phyloP scores from a whole-genome alignment of 1,139 yeast species.

The Kodamaea ohmeri region DNA sequence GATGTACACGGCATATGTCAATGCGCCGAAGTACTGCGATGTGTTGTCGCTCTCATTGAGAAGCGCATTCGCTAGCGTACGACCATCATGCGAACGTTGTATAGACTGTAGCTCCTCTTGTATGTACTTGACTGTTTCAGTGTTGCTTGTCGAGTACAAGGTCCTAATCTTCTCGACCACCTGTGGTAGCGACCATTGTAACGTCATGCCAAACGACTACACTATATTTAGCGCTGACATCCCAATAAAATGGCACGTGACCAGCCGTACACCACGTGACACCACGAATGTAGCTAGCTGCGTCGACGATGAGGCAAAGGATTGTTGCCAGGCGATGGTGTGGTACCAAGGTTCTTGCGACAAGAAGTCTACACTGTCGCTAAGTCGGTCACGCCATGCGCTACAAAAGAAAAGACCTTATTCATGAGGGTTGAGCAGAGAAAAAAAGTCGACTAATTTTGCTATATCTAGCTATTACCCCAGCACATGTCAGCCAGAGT shows the following conservation, averaged over 20 bases:
- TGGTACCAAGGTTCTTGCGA: background rate
- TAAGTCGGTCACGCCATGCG: conserved; percentile 2
- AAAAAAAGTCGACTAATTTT: background rate
- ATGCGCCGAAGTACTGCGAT: conserved; percentile 62
- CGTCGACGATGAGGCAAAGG: too few species aligned
- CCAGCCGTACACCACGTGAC: too few species aligned
- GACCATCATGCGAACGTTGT: conserved; percentile 54
- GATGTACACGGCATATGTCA: conserved; percentile 61
- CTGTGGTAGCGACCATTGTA: conserved; percentile 14
- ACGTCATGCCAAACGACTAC: conserved; percentile 10
- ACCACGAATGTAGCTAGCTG: too few species aligned
- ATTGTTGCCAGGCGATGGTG: too few species aligned
- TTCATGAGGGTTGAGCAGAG: background rate
- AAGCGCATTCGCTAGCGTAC: conserved; percentile 12
- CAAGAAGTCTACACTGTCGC: background rate
- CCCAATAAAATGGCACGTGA: background rate
- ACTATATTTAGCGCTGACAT: background rate
- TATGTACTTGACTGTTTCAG: conserved; percentile 39
- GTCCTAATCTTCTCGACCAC: conserved; percentile 33
- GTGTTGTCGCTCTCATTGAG: background rate
- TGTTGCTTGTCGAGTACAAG: conserved; percentile 43
- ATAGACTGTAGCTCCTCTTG: conserved; percentile 53
- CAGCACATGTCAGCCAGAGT: conserved; percentile 25
- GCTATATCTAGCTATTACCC: too few species aligned
- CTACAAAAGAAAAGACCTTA: background rate